These are phyloP conservation scores for Alloascoidea hylecoeti DNA, from an alignment of 805 yeast species.

Conservation along the genomic window DNA sequence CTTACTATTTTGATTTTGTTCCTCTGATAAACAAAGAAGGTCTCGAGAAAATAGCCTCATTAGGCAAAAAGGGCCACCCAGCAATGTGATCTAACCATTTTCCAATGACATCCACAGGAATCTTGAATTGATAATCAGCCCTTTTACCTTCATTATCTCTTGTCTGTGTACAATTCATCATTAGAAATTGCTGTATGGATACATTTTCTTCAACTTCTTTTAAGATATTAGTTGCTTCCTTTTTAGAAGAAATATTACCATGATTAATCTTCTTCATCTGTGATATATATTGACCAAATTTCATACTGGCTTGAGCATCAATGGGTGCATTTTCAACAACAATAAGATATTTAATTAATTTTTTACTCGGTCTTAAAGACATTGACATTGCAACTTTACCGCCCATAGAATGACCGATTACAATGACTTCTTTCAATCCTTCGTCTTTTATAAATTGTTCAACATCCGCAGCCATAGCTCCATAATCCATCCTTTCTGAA, in stretches of 20 bases:
- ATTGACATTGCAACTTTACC: constrained; percentile 90
- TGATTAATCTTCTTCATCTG: constrained; percentile 45
- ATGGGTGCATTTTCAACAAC: constrained; percentile 89
- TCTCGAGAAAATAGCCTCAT: constrained; percentile 40
- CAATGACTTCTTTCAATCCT: constrained; percentile 15
- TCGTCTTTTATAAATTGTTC: constrained; percentile 46
- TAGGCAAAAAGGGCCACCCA: constrained; percentile 60
- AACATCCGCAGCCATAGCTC: constrained; percentile 77
- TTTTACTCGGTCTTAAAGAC: constrained; percentile 49
- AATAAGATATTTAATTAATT: constrained; percentile 43
- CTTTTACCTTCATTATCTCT: constrained; percentile 19
- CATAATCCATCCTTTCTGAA: constrained; percentile 54
- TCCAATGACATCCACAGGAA: constrained; percentile 63
- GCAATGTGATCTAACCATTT: constrained; percentile 48
- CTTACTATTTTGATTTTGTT: constrained; percentile 43
- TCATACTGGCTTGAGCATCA: constrained; percentile 37
- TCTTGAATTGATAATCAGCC: constrained; percentile 26
- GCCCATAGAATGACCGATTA: constrained; percentile 44
- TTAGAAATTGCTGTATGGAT: constrained; percentile 59
- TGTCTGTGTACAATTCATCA: constrained; percentile 48
- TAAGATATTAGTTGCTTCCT: constrained; percentile 56
- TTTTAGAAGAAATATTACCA: constrained; percentile 28
- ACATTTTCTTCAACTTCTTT: constrained; percentile 44
- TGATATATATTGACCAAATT: constrained; percentile 54
- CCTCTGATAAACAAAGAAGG: constrained; percentile 79